Evolutionary conservation across 2,329 filamentous ascomycete genomes (phyloP), one percentile per base, ranked within the genome.

Genomic region (Alternaria triticina): DNA sequence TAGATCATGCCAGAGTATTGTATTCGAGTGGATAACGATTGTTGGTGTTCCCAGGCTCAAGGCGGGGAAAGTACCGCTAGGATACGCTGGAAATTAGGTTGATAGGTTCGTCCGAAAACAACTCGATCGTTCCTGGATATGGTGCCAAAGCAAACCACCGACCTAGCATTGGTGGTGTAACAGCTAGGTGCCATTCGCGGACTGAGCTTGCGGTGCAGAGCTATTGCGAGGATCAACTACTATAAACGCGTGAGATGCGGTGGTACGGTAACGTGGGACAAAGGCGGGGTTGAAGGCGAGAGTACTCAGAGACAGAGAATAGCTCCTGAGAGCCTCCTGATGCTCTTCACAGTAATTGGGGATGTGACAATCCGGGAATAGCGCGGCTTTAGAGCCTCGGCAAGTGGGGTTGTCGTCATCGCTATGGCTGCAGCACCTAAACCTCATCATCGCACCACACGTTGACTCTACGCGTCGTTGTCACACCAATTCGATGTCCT

Each of bases 311-410:
- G 22, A 2, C 12, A 36, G 10, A 5, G 5, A 23, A 2, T 22
- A 3, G 9, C 28, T 36, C 49, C 3, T 12, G 13, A 36, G 17
- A n/a, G 8, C 17, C 10, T 22, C 20, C 4, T 36, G 15, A 9
- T 36, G 13, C 20, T n/a, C 13, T 12, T 13, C 12, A n/a, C 11
- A 17, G 49, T 33, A 22, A 2, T 20, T 22, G 7, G 7, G 8
- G 7, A 23, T 10, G 12, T 3, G 20, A 10, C 12, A 28, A 17
- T 36, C 7, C 1, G 6, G 28, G 17, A 5, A 36, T 51, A 33
- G 12, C 20, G 28, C 49, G 28, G 49, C 49, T 51, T 15, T 49
- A 28, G 20, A 36, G 45, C 64, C 64, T 65, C 59, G 64, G 64
- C 62, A 59, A 33, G 46, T 59, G 45, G 55, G 25, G 58, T 30